These are phyloP conservation scores for Aspergillus campestris DNA, from an alignment of 495 filamentous ascomycete species.

Conservation along the genomic window DNA sequence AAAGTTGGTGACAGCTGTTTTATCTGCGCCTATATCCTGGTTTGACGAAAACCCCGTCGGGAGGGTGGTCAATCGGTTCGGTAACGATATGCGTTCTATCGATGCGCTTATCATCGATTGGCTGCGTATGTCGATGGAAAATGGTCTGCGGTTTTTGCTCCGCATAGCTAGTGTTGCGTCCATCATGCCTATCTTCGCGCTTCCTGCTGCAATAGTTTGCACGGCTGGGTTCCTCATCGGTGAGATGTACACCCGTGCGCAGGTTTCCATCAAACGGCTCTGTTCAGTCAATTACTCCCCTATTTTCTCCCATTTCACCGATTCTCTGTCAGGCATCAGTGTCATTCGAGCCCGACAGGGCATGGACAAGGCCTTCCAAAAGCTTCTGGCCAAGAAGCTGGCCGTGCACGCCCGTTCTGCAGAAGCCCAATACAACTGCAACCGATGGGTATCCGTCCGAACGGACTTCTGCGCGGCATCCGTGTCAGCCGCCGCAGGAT, in stretches of 20 bases:
- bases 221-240: slow-evolving; percentile 33
- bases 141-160: slow-evolving; percentile 27
- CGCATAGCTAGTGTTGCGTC: slow-evolving; percentile 38
- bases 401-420: slow-evolving; percentile 27
- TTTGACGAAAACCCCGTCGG: slow-evolving; percentile 86
- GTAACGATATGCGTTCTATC: slow-evolving; percentile 54
- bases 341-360: slow-evolving; percentile 38
- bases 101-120: slow-evolving; percentile 41
- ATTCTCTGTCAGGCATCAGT: slow-evolving; percentile 37
- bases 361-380: slow-evolving; percentile 36
- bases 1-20: slow-evolving; percentile 59
- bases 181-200: slow-evolving; percentile 41
- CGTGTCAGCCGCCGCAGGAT: slow-evolving; percentile 36
- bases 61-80: slow-evolving; percentile 83
- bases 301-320: slow-evolving; percentile 42
- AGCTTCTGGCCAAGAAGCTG: slow-evolving; percentile 33
- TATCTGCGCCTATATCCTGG: slow-evolving; percentile 76
- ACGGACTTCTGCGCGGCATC: slow-evolving; percentile 40
- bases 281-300: slow-evolving; percentile 39
- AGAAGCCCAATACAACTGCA: slow-evolving; percentile 41
- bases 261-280: slow-evolving; percentile 36
- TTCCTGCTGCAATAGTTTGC: slow-evolving; percentile 35
- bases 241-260: slow-evolving; percentile 42
- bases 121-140: slow-evolving; percentile 33
- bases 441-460: slow-evolving; percentile 42